Percentiles rank a stretch among this genome's conserved stretches.
phyloP scores from a whole-genome alignment of 2,329 filamentous ascomycete species.

The Coniochaeta pulveracea region DNA sequence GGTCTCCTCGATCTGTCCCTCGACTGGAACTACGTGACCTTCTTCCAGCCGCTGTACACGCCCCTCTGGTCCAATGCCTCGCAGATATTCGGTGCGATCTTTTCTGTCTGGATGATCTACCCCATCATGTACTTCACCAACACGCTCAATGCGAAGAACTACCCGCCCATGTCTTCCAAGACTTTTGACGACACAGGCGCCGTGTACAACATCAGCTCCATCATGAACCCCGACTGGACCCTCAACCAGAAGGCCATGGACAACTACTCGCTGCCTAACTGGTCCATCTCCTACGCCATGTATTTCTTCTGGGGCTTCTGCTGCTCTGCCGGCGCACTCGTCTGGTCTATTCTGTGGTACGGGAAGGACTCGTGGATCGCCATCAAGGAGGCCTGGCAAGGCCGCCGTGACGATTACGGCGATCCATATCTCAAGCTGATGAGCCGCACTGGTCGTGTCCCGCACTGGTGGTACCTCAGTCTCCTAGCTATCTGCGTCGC shows the following conservation, averaged over 20 bases:
- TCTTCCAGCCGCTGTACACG: slow-evolving; percentile 12
- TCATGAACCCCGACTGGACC: slow-evolving; percentile 15
- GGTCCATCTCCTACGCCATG: slow-evolving; percentile 18
- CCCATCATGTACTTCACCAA: slow-evolving; percentile 14
- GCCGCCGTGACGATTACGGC: slow-evolving; percentile 13
- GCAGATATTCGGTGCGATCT: slow-evolving; percentile 9
- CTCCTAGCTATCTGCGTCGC: slow-evolving; percentile 14
- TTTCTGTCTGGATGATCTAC: slow-evolving; percentile 12
- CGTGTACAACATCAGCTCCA: slow-evolving; percentile 15
- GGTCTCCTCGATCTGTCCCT: slow-evolving; percentile 18
- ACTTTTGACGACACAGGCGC: slow-evolving; percentile 15
- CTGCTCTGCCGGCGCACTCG: slow-evolving; percentile 18
- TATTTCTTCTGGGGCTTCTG: slow-evolving; percentile 22
- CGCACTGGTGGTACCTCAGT: slow-evolving; percentile 19
- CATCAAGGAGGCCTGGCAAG: slow-evolving; percentile 11
- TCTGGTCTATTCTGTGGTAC: slow-evolving; percentile 17
- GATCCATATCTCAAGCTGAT: slow-evolving; percentile 20
- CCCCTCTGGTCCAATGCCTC: slow-evolving; percentile 12
- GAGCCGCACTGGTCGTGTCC: slow-evolving; percentile 14
- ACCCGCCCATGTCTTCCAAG: slow-evolving; percentile 13
- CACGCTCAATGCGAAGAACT: slow-evolving; percentile 10
- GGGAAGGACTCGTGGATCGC: slow-evolving; percentile 13
- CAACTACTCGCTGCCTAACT: slow-evolving; percentile 15
- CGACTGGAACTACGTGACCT: slow-evolving; percentile 17
- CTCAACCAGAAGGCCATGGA: slow-evolving; percentile 16